Conservation (phyloP, 805 yeast genomes). For the Candida pini region DNA sequence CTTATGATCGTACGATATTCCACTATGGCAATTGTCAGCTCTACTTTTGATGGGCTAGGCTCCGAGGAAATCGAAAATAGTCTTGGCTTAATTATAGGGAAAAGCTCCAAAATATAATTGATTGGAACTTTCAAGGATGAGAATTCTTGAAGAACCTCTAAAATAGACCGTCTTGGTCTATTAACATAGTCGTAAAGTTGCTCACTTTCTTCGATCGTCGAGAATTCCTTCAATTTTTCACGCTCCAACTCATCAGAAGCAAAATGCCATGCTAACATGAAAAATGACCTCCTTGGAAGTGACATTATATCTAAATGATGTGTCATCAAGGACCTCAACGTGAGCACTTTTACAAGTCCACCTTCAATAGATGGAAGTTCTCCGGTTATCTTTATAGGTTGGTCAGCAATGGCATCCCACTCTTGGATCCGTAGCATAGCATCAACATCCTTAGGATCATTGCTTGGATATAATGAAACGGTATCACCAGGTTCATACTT, state of each 20-base stretch:
- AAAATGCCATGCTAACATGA: constrained; percentile 69
- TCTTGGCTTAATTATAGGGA: constrained; percentile 78
- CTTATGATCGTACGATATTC: constrained; percentile 79
- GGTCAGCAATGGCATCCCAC: constrained; percentile 71
- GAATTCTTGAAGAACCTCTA: constrained; percentile 83
- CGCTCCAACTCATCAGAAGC: constrained; percentile 67
- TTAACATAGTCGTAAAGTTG: constrained; percentile 89
- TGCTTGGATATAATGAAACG: constrained; percentile 67
- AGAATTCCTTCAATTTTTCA: constrained; percentile 72
- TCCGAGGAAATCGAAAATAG: constrained; percentile 78
- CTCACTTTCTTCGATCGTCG: constrained; percentile 65
- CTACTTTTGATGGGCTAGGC: constrained; percentile 39
- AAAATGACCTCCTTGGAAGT: constrained; percentile 81
- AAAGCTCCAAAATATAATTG: constrained; percentile 65
- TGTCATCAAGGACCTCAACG: constrained; percentile 65
- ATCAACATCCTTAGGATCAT: constrained; percentile 59
- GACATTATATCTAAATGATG: constrained; percentile 79
- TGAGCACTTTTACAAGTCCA: constrained; percentile 55
- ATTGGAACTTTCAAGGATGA: constrained; percentile 70
- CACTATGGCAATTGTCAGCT: constrained; percentile 77
- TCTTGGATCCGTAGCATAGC: constrained; percentile 60
- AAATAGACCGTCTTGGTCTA: constrained; percentile 80
- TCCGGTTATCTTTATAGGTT: constrained; percentile 37
- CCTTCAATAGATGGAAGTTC: constrained; percentile 42
- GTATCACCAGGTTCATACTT: constrained; percentile 76